phyloP scores from a whole-genome alignment of 208 protist genomes.

The Balamuthia mandrillaris region DNA sequence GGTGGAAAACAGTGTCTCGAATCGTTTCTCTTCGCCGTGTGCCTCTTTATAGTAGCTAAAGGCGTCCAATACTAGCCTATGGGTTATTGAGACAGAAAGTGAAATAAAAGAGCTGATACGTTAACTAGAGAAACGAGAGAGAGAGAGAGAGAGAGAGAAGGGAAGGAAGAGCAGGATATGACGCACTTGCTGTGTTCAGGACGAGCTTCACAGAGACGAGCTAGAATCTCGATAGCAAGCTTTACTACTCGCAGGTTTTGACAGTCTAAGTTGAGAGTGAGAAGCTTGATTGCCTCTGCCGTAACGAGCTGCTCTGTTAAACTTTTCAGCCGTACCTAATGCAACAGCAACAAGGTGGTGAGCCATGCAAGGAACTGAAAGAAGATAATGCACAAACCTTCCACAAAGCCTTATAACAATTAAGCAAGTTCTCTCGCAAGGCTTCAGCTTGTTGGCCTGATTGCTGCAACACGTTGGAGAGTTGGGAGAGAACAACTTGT shows the following conservation, averaged over 20 bases:
- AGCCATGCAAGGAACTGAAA: not conserved
- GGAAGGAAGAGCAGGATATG: not conserved
- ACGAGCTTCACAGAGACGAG: not conserved
- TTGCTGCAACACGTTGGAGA: not conserved
- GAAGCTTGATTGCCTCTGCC: not conserved
- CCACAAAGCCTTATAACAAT: conserved; percentile 33
- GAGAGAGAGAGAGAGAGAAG: not conserved
- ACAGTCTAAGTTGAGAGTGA: not conserved
- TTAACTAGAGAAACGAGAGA: too few species aligned
- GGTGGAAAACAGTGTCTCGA: conserved; percentile 1
- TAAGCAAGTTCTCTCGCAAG: conserved; percentile 21
- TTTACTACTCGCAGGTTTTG: conserved; percentile 24
- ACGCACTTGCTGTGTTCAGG: not conserved
- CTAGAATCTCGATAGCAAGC: conserved; percentile 8
- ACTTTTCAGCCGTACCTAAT: conserved; percentile 5
- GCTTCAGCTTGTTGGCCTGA: not conserved
- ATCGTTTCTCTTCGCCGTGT: not conserved
- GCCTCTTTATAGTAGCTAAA: not conserved
- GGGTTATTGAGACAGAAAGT: not conserved
- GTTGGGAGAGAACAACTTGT: not conserved
- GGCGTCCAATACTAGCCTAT: not conserved
- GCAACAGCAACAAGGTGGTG: not conserved
- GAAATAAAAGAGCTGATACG: too few species aligned
- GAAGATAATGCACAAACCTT: not conserved
- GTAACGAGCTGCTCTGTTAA: not conserved